phyloP scores from a whole-genome alignment of 768 basidiomycete genomes.

The Russula olivacea region DNA sequence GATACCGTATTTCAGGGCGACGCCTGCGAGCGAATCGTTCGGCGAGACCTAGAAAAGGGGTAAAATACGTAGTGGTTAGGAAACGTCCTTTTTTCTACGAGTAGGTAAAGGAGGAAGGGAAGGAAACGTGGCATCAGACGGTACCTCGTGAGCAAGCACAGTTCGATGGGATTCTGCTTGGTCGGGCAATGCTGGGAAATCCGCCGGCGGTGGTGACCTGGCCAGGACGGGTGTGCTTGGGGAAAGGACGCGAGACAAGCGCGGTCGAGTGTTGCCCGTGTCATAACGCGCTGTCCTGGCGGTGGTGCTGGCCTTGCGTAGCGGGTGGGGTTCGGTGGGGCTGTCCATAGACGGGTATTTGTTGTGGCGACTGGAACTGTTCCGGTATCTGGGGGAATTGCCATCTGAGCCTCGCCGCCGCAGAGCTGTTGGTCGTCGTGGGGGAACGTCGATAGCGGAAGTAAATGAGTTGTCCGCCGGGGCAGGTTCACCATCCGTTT shows the following conservation, averaged over 20 bases:
- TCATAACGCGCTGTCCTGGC: conserved; percentile 13
- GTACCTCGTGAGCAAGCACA: conserved; percentile 57
- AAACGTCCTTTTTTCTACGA: too few relatives aligned
- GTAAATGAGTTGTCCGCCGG: conserved; percentile 18
- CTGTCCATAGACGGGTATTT: conserved; percentile 28
- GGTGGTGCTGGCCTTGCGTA: conserved; percentile 20
- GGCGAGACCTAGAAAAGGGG: conserved; percentile 43
- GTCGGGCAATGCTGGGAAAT: neutral
- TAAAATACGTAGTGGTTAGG: neutral
- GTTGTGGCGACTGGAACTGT: conserved; percentile 20
- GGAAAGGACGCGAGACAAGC: conserved; percentile 18
- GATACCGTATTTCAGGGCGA: conserved; percentile 87
- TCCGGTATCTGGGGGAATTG: conserved; percentile 18
- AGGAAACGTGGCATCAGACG: conserved; percentile 29
- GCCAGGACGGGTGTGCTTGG: conserved; percentile 4
- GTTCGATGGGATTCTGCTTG: conserved; percentile 27
- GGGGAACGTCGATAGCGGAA: conserved; percentile 17
- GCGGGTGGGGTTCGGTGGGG: conserved; percentile 19
- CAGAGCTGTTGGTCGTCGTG: conserved; percentile 8
- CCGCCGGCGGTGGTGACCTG: neutral
- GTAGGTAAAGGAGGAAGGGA: too few relatives aligned
- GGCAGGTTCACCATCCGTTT: neutral
- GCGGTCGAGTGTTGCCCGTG: conserved; percentile 18
- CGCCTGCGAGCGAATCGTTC: conserved; percentile 77
- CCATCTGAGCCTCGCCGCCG: conserved; percentile 32